phyloP scores from a whole-genome alignment of 129 eudicot species.

The Flaveria trinervia region DNA sequence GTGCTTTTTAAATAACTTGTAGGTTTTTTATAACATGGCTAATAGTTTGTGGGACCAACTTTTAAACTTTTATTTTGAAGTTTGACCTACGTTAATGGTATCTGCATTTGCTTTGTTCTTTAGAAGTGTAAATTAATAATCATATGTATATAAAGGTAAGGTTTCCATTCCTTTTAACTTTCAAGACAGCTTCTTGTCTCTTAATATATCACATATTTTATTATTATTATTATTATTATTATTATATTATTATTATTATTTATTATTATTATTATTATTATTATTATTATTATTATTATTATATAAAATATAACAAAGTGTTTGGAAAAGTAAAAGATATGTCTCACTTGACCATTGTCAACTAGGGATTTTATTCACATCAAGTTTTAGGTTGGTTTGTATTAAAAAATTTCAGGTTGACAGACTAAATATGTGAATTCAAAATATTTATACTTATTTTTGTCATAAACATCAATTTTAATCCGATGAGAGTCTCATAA shows the following conservation, averaged over 20 bases:
- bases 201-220: neutral
- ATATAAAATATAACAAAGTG: constrained; percentile 1
- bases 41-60: neutral
- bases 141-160: neutral
- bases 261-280: too few species aligned
- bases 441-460: too few species aligned
- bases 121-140: neutral
- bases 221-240: neutral
- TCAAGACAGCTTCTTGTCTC: neutral
- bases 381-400: too few species aligned
- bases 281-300: neutral
- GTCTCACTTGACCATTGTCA: neutral
- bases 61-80: neutral
- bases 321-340: neutral
- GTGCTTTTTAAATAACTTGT: too few species aligned
- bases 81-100: neutral
- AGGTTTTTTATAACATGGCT: neutral
- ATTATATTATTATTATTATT: too few species aligned
- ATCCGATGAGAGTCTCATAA: too few species aligned
- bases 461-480: too few species aligned
- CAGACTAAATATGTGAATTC: too few species aligned
- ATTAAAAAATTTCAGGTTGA: too few species aligned
- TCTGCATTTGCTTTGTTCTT: neutral
- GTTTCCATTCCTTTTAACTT: neutral
- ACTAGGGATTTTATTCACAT: too few species aligned